phyloP scores from a whole-genome alignment of 2,329 filamentous ascomycete species.

The Alternaria sp. region DNA sequence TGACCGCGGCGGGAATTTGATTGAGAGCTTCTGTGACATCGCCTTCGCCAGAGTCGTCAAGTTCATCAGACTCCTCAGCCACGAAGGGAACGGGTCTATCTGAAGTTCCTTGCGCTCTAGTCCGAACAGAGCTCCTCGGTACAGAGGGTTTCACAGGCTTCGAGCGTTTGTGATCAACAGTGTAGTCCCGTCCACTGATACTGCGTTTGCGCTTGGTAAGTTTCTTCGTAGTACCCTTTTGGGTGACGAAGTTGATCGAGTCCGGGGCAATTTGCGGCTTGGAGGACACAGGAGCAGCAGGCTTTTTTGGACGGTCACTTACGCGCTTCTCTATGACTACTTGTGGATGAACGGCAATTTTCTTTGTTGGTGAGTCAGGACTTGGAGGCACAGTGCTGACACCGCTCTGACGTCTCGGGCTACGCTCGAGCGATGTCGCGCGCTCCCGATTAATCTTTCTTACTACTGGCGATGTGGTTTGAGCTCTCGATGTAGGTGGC shows the following conservation, averaged over 20 bases:
- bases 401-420: conserved; percentile 15
- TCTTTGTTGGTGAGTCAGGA: neutral
- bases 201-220: conserved; percentile 11
- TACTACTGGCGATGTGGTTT: conserved; percentile 1
- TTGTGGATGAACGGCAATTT: neutral
- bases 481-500: neutral
- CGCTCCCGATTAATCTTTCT: conserved; percentile 7
- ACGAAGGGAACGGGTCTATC: neutral
- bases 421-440: conserved; percentile 2
- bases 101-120: neutral
- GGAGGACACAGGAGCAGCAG: too few relatives aligned
- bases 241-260: neutral
- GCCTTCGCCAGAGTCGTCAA: neutral
- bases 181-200: neutral
- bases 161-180: neutral
- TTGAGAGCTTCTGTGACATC: neutral
- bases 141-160: neutral
- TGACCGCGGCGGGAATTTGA: neutral
- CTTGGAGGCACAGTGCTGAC: conserved; percentile 9
- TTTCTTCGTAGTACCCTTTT: neutral
- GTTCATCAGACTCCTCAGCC: neutral
- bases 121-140: neutral
- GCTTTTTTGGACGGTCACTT: neutral
- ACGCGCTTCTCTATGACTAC: neutral
- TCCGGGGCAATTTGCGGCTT: neutral